Evolutionary conservation across 164 flowering plant genomes (phyloP).

Genomic region (Warburgia ugandensis): DNA sequence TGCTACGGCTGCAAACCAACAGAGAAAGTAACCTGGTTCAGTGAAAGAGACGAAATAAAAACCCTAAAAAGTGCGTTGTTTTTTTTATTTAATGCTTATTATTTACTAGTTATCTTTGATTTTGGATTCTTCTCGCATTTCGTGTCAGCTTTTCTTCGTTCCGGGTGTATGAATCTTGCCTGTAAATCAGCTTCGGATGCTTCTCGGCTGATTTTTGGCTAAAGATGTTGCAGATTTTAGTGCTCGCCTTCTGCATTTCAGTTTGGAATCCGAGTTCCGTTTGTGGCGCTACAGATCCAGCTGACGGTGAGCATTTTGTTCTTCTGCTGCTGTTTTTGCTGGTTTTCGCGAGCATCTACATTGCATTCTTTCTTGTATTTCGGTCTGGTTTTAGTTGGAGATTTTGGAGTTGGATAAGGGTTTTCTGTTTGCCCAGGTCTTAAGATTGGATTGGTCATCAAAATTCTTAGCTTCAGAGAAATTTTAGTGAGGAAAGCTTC

Average conservation of each 20-base stretch:
- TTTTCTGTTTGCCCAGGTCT: too few relatives aligned
- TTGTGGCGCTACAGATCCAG: conserved; percentile 40
- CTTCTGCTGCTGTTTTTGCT: neutral
- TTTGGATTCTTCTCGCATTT: conserved; percentile 47
- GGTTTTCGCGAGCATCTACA: neutral
- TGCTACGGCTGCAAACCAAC: too few relatives aligned
- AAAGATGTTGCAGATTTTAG: conserved; percentile 13
- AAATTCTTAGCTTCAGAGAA: too few relatives aligned
- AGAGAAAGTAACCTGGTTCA: too few relatives aligned
- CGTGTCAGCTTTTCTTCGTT: conserved; percentile 35
- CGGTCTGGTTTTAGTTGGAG: neutral
- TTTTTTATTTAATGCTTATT: conserved; percentile 2
- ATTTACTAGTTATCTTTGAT: conserved; percentile 24
- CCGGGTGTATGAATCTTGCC: conserved; percentile 3
- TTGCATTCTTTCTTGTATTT: neutral
- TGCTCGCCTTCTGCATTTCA: conserved; percentile 25
- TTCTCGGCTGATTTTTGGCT: neutral
- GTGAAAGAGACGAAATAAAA: neutral
- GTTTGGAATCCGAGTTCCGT: conserved; percentile 17
- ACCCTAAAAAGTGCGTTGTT: conserved; percentile 3
- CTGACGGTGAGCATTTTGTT: conserved; percentile 29
- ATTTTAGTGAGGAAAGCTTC: too few relatives aligned
- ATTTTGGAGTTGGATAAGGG: neutral
- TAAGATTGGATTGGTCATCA: too few relatives aligned
- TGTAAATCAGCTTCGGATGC: neutral